Conservation (phyloP, 202 grass and related monocot species). For the Panicum virgatum region DNA sequence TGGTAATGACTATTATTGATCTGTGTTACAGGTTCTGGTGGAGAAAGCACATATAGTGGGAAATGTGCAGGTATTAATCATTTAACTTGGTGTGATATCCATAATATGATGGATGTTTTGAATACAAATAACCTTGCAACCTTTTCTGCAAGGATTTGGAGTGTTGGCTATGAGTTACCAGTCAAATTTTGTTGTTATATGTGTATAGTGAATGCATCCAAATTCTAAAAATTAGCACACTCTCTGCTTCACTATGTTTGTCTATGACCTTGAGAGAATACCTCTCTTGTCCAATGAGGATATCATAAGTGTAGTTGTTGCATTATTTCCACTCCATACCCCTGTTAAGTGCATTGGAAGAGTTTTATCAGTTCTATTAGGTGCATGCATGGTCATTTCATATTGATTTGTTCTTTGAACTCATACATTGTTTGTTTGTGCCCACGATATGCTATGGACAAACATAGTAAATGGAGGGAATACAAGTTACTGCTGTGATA, state of each 20-base stretch:
- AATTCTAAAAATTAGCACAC: background rate
- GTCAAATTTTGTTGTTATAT: background rate
- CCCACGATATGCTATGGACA: background rate
- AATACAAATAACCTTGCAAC: background rate
- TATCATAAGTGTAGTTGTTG: background rate
- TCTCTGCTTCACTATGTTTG: background rate
- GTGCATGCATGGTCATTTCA: background rate
- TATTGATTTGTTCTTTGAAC: background rate
- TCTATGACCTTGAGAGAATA: background rate
- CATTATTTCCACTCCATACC: background rate
- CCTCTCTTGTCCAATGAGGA: background rate
- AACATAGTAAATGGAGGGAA: background rate
- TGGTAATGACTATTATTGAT: conserved; percentile 33
- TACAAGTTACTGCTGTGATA: background rate
- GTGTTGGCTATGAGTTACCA: background rate
- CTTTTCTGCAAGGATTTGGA: background rate
- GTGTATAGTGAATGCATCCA: background rate
- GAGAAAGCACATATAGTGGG: conserved; percentile 86
- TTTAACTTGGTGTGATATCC: conserved; percentile 28
- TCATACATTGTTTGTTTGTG: background rate
- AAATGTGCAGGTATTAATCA: conserved; percentile 78
- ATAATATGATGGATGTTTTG: conserved; percentile 11
- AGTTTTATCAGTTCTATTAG: background rate
- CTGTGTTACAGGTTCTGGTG: conserved; percentile 74
- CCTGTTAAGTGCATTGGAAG: background rate